Conservation (phyloP, 169 alveolate genomes). For the Eimeria necatrix region DNA sequence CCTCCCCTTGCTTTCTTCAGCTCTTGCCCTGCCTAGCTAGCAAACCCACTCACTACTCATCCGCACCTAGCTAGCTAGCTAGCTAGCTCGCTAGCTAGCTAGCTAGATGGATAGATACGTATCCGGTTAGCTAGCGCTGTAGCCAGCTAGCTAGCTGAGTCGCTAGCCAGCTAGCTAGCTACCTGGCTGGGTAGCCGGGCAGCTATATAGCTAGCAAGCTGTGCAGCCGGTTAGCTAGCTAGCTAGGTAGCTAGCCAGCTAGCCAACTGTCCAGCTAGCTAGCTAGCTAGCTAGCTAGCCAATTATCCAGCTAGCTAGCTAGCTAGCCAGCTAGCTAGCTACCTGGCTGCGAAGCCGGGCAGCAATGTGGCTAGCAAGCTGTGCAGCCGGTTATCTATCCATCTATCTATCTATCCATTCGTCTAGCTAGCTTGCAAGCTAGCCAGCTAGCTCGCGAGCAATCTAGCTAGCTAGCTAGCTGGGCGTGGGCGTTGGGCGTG, state of each 20-base stretch:
- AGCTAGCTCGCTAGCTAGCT: too few species aligned
- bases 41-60: too few species aligned
- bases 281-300: neutral
- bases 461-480: neutral
- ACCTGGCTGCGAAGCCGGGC: neutral
- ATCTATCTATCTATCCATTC: too few species aligned
- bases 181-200: neutral
- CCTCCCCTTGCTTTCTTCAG: too few species aligned
- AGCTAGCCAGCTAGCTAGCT: neutral
- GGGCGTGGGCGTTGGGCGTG: neutral
- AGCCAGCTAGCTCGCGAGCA: neutral
- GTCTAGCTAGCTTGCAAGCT: neutral
- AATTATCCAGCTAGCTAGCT: neutral
- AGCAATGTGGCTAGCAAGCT: neutral
- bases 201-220: neutral
- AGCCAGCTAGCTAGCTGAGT: too few species aligned
- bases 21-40: too few species aligned
- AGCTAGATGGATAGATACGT: too few species aligned
- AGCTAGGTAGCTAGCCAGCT: neutral
- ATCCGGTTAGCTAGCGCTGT: too few species aligned
- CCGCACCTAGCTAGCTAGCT: too few species aligned
- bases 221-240: neutral
- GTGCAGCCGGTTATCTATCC: neutral
- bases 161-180: neutral
- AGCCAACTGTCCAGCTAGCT: neutral